A percentile compares a stretch with the other conserved stretches of the same genome.
phyloP scores from a whole-genome alignment of 768 basidiomycete species.

The Termitomyces sp. region DNA sequence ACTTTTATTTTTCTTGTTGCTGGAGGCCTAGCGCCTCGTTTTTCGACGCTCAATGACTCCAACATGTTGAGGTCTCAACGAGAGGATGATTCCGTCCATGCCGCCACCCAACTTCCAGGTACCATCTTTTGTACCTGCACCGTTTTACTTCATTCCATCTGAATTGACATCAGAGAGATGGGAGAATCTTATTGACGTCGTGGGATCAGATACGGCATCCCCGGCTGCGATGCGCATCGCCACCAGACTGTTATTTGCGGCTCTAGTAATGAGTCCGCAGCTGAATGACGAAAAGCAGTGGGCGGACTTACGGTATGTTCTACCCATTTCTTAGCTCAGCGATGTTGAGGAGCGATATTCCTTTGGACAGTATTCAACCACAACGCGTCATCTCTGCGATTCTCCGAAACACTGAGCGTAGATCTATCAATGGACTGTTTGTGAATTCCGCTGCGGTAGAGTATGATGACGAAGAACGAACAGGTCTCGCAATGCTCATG shows the following conservation, averaged over 20 bases:
- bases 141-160: background rate
- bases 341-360: background rate
- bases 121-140: conserved; percentile 4
- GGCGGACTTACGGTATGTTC: conserved; percentile 13
- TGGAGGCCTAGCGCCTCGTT: conserved; percentile 19
- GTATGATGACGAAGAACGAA: conserved; percentile 23
- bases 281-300: conserved; percentile 24
- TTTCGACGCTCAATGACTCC: conserved; percentile 15
- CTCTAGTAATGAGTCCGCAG: conserved; percentile 46
- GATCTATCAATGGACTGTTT: conserved; percentile 10
- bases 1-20: conserved; percentile 23
- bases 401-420: conserved; percentile 13
- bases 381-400: conserved; percentile 16
- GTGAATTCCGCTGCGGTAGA: background rate
- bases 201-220: conserved; percentile 48
- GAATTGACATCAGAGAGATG: conserved; percentile 41
- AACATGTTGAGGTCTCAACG: conserved; percentile 33
- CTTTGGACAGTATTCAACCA: conserved; percentile 9
- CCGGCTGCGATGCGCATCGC: conserved; percentile 58
- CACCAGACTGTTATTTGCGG: conserved; percentile 49
- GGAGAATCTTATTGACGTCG: conserved; percentile 36
- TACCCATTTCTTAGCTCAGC: background rate
- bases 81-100: conserved; percentile 48
- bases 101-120: conserved; percentile 70
- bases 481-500: conserved; percentile 35